These are phyloP conservation scores for Asterochloris erici DNA, from an alignment of 139 green algal genomes.

Conservation along the genomic window DNA sequence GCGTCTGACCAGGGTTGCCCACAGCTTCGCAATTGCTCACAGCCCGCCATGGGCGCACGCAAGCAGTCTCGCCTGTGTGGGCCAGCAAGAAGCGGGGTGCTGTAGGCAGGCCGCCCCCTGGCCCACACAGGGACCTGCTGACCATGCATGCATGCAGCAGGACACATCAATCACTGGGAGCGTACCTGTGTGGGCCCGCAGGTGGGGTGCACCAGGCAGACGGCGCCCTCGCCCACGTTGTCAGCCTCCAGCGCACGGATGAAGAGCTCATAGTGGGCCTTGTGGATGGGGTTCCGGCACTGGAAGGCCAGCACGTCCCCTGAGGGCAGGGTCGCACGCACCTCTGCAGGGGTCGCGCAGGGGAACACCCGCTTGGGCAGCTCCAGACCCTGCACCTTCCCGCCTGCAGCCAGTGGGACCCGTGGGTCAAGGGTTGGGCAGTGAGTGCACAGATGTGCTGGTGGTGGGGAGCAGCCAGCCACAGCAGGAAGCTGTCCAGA, in stretches of 20 bases:
- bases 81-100: slow-evolving; percentile 80
- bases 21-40: too few species aligned
- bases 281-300: slow-evolving; percentile 93
- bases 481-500: too few species aligned
- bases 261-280: slow-evolving; percentile 94
- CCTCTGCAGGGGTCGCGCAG: slow-evolving; percentile 70
- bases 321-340: slow-evolving; percentile 67
- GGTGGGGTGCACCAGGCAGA: slow-evolving; percentile 91
- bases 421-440: too few species aligned
- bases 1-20: too few species aligned
- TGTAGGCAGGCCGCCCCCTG: slow-evolving; percentile 76
- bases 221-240: slow-evolving; percentile 68
- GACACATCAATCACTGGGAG: too few species aligned
- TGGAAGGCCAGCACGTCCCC: slow-evolving; percentile 93
- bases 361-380: slow-evolving; percentile 82
- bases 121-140: slow-evolving; percentile 66
- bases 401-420: slow-evolving; percentile 20
- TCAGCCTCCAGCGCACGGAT: slow-evolving; percentile 74
- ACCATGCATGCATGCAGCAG: not conserved
- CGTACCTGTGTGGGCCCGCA: slow-evolving; percentile 78
- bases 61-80: slow-evolving; percentile 55
- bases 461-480: too few species aligned
- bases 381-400: slow-evolving; percentile 69
- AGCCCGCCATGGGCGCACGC: too few species aligned
- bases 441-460: too few species aligned